These are phyloP conservation scores for Cryptococcus neoformans DNA, from an alignment of 1,284 basidiomycete genomes.

Conservation along the genomic window DNA sequence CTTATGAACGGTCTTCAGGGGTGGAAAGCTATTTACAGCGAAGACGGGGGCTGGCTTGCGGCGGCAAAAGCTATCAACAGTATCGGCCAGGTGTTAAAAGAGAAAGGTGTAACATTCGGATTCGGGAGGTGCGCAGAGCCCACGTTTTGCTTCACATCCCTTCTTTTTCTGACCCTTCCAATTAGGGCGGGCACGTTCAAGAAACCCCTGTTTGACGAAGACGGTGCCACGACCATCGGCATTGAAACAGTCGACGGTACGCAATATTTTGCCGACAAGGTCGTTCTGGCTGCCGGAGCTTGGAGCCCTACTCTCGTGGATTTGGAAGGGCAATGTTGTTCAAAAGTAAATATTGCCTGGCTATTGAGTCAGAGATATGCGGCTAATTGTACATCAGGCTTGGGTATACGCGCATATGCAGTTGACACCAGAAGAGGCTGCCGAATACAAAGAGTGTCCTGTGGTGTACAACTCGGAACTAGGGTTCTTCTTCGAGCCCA, in stretches of 20 bases:
- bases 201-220: slow-evolving; percentile 20
- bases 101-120: slow-evolving; percentile 33
- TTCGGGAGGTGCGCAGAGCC: slow-evolving; percentile 19
- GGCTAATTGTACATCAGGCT: slow-evolving; percentile 11
- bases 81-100: slow-evolving; percentile 31
- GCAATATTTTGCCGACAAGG: slow-evolving; percentile 31
- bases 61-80: slow-evolving; percentile 41
- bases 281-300: slow-evolving; percentile 47
- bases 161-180: not conserved
- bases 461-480: slow-evolving; percentile 32
- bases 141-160: slow-evolving; percentile 2
- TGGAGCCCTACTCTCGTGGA: slow-evolving; percentile 47
- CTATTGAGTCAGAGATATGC: too few species aligned
- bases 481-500: slow-evolving; percentile 35
- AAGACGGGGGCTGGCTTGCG: slow-evolving; percentile 43
- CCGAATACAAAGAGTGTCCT: slow-evolving; percentile 25
- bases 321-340: slow-evolving; percentile 44
- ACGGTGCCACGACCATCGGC: slow-evolving; percentile 28
- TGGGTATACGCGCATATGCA: slow-evolving; percentile 48
- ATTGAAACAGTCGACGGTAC: slow-evolving; percentile 38
- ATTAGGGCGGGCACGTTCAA: slow-evolving; percentile 32
- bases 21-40: slow-evolving; percentile 33
- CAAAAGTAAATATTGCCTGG: slow-evolving; percentile 23
- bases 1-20: slow-evolving; percentile 13
- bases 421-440: slow-evolving; percentile 38